phyloP scores from a whole-genome alignment of 345 rosid species.

The Eucalyptus globulus region DNA sequence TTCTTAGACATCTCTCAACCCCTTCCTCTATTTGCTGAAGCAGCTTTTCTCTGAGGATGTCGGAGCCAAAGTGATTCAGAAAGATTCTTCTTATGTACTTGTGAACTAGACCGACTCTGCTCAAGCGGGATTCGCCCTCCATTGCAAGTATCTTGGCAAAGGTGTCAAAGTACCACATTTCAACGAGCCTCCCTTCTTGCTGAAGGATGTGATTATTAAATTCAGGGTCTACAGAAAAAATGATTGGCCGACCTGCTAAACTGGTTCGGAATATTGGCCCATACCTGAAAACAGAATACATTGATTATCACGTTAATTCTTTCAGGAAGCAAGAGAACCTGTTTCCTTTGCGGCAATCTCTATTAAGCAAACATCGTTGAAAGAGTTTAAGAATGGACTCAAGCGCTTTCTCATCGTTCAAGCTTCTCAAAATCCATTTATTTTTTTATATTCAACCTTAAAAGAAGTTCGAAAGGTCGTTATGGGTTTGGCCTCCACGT shows the following conservation, averaged over 20 bases:
- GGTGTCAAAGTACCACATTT: slow-evolving; percentile 2
- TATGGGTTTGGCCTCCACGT: background rate
- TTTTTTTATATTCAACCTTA: background rate
- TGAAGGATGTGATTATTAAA: background rate
- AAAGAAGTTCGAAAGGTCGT: background rate
- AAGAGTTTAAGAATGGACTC: background rate
- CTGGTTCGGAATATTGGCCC: slow-evolving; percentile 7
- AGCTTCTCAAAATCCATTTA: background rate
- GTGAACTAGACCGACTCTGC: background rate
- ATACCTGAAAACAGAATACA: background rate
- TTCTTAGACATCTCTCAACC: background rate
- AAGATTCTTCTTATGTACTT: background rate
- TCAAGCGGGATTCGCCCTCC: background rate
- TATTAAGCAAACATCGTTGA: background rate
- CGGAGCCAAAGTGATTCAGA: slow-evolving; percentile 1
- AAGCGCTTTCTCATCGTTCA: background rate
- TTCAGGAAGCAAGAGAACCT: background rate
- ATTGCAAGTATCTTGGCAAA: background rate
- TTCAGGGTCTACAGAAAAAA: slow-evolving; percentile 9
- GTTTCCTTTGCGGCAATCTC: background rate
- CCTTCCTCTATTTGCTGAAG: background rate
- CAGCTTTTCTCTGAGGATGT: slow-evolving; percentile 4
- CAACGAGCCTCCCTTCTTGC: slow-evolving; percentile 1
- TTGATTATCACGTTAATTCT: background rate
- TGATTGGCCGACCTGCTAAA: slow-evolving; percentile 1